These are phyloP conservation scores for Eimeria sp. DNA, from an alignment of 169 alveolate species.

Conservation along the genomic window DNA sequence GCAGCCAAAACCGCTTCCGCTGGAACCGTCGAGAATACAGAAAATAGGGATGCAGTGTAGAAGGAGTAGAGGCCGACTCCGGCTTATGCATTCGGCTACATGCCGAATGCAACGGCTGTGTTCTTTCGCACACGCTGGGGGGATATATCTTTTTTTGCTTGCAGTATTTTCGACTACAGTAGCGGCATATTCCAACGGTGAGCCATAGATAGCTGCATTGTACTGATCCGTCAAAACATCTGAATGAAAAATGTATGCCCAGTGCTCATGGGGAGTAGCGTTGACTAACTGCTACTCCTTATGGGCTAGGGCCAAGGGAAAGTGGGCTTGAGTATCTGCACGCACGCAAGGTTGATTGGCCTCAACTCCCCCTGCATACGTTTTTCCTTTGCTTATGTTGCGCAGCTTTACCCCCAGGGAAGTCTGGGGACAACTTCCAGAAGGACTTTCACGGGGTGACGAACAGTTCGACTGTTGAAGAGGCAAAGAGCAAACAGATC, in stretches of 20 bases:
- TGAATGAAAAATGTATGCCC: neutral
- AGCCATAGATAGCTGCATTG: neutral
- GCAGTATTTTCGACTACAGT: neutral
- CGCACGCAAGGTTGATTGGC: neutral
- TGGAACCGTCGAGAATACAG: neutral
- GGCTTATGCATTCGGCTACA: neutral
- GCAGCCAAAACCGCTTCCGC: neutral
- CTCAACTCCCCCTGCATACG: neutral
- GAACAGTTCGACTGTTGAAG: neutral
- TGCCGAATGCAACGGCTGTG: neutral
- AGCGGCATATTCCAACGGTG: neutral
- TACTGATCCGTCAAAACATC: neutral
- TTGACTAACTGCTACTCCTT: neutral
- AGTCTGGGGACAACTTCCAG: neutral
- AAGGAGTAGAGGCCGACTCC: neutral
- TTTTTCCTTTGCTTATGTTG: neutral
- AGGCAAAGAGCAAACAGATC: neutral
- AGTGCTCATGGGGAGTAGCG: neutral
- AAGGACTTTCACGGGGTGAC: neutral
- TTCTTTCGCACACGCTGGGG: neutral
- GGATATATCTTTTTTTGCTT: neutral
- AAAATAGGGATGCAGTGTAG: neutral
- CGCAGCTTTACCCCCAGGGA: neutral
- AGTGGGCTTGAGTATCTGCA: no score
- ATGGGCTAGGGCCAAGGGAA: neutral